Conservation (phyloP, 306 rosid genomes). For the Rubus parviflorus region DNA sequence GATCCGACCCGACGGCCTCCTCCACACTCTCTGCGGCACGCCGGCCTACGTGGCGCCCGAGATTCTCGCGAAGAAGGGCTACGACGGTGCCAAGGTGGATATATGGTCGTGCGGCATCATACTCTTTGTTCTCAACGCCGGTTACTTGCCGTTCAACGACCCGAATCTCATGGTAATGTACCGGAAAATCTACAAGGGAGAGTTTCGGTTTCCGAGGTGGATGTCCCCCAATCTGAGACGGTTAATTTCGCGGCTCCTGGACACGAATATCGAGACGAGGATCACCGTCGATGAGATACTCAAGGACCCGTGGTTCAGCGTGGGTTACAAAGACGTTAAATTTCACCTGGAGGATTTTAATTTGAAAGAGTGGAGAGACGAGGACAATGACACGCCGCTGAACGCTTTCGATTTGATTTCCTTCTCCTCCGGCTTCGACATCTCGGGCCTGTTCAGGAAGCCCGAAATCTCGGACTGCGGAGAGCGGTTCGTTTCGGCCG, state of each 20-base stretch:
- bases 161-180: constrained; percentile 49
- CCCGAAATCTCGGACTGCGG: constrained; percentile 21
- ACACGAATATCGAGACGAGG: constrained; percentile 58
- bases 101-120: constrained; percentile 86
- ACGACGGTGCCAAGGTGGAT: constrained; percentile 74
- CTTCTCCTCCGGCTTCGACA: constrained; percentile 60
- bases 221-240: constrained; percentile 37
- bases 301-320: constrained; percentile 62
- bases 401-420: constrained; percentile 84
- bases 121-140: constrained; percentile 50
- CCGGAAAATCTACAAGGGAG: constrained; percentile 72
- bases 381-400: constrained; percentile 24
- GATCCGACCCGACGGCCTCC: constrained; percentile 59
- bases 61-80: constrained; percentile 66
- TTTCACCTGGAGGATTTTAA: constrained; percentile 18
- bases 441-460: constrained; percentile 49
- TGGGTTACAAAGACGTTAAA: constrained; percentile 36
- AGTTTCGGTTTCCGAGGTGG: constrained; percentile 64
- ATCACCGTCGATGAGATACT: constrained; percentile 59
- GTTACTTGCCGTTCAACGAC: constrained; percentile 76
- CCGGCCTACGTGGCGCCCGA: constrained; percentile 93
- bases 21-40: constrained; percentile 83
- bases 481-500: constrained; percentile 55
- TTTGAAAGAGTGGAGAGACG: constrained; percentile 8
- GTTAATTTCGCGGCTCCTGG: constrained; percentile 53